Evolutionary conservation across 805 yeast species (phyloP), one percentile per base, ranked within the genome.

Genomic region (Scheffersomyces stipitis): DNA sequence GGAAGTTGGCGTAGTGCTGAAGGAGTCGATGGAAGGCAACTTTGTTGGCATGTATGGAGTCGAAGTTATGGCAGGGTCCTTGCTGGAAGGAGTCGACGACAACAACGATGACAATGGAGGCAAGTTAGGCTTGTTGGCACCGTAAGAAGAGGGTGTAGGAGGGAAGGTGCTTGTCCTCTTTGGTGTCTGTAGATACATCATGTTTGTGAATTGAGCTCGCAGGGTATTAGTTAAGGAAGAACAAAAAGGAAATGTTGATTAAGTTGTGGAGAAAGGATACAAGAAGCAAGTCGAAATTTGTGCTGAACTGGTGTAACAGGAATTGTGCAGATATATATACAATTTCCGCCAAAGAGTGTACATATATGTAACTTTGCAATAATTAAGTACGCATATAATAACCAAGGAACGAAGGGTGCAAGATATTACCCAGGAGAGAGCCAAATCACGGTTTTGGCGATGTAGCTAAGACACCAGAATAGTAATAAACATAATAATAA

Each of bases 31-130:
- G 15, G 59, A 48, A 7, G 69, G 66, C 44, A 63, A 53, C 36
- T 45, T 44, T 7, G 57, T 50, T 23, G n/a, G 28, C 15, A 43
- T 27, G 30, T 31, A 37, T 8, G 52, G 46, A 1, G 52, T 41
- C 17, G 38, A 28, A 15, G 29, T 12, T 8, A 18, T 31, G 32
- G 15, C 27, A 6, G 30, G 17, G 15, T 20, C 24, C 9, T 20
- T 20, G 31, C 17, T 15, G 24, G 28, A 26, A 15, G 22, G 34
- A 18, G 32, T 38, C 47, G 33, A 62, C 52, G 18, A 68, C 10
- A 20, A 20, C 10, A 20, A 51, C 17, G 70, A 51, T 18, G 69
- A 59, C 40, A 69, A 60, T 15, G 75, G 75, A 15, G 73, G 75
- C 37, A 69, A 60, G 34, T 51, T 49, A 28, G 64, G 56, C 42